A percentile compares a stretch with the other conserved stretches of the same genome.
Conservation (phyloP, 805 yeast species). For the Brettanomyces naardenensis region DNA sequence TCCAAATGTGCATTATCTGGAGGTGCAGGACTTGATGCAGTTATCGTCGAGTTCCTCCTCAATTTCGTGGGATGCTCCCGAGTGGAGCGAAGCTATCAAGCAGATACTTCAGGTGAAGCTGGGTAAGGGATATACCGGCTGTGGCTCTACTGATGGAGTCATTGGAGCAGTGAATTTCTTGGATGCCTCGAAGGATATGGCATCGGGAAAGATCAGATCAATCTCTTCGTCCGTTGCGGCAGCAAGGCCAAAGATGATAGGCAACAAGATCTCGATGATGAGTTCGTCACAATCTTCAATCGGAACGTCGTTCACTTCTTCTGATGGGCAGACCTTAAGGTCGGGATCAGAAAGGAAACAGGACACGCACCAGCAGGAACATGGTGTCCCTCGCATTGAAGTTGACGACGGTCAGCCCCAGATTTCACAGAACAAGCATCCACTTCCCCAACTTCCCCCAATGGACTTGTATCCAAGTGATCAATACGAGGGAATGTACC, state of each 20-base stretch:
- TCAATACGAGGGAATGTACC: neutral
- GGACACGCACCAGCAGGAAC: neutral
- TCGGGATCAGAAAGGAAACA: neutral
- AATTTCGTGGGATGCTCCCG: slow-evolving; percentile 43
- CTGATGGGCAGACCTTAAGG: neutral
- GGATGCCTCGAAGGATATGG: slow-evolving; percentile 15
- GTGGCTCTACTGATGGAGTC: slow-evolving; percentile 62
- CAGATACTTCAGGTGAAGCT: slow-evolving; percentile 47
- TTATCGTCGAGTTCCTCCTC: slow-evolving; percentile 28
- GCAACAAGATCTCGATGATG: neutral
- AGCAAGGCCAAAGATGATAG: neutral
- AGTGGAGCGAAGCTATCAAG: slow-evolving; percentile 54
- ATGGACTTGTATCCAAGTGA: neutral
- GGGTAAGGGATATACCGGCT: slow-evolving; percentile 60
- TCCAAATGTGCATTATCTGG: slow-evolving; percentile 68
- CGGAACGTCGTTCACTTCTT: neutral
- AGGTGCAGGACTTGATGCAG: slow-evolving; percentile 48
- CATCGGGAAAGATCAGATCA: slow-evolving; percentile 1
- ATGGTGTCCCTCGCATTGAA: neutral
- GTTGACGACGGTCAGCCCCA: neutral
- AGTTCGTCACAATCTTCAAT: neutral
- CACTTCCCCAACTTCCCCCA: neutral
- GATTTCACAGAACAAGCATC: neutral
- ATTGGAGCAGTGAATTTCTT: slow-evolving; percentile 41
- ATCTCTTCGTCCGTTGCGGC: slow-evolving; percentile 1